A percentile compares a stretch with the other conserved stretches of the same genome.
These are phyloP conservation scores for Penicillium flavigenum DNA, from an alignment of 495 filamentous ascomycete genomes.

Conservation along the genomic window DNA sequence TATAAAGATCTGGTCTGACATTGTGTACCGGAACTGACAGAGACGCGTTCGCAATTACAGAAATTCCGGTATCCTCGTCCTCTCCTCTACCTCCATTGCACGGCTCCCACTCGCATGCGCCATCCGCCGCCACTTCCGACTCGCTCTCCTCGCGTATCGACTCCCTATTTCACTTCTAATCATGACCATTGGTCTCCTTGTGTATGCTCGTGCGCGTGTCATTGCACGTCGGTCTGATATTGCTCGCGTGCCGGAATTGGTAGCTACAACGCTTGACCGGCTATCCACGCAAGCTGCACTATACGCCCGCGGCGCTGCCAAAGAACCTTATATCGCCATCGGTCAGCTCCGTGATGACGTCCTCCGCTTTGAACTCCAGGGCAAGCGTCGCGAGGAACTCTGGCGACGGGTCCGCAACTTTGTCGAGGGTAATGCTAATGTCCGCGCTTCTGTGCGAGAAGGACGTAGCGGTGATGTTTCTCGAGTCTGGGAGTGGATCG, in stretches of 20 bases:
- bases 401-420: slow-evolving; percentile 80
- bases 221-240: slow-evolving; percentile 58
- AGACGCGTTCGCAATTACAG: slow-evolving; percentile 66
- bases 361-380: slow-evolving; percentile 74
- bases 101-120: slow-evolving; percentile 83
- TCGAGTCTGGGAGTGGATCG: slow-evolving; percentile 96
- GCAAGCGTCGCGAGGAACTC: slow-evolving; percentile 67
- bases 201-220: slow-evolving; percentile 59
- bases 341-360: slow-evolving; percentile 91
- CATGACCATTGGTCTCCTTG: slow-evolving; percentile 43
- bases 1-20: slow-evolving; percentile 48
- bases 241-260: slow-evolving; percentile 72
- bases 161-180: slow-evolving; percentile 78
- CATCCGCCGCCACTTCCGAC: slow-evolving; percentile 82
- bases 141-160: slow-evolving; percentile 94
- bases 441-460: slow-evolving; percentile 81
- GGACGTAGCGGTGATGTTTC: slow-evolving; percentile 80
- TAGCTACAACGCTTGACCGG: slow-evolving; percentile 76
- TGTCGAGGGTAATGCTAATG: slow-evolving; percentile 91
- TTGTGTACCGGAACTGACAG: slow-evolving; percentile 70
- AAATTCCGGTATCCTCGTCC: slow-evolving; percentile 54
- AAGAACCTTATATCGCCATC: slow-evolving; percentile 76
- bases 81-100: slow-evolving; percentile 77
- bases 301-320: slow-evolving; percentile 61
- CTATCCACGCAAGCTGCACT: slow-evolving; percentile 79